phyloP scores from a whole-genome alignment of 768 basidiomycete genomes.

The Mycena vitilis region DNA sequence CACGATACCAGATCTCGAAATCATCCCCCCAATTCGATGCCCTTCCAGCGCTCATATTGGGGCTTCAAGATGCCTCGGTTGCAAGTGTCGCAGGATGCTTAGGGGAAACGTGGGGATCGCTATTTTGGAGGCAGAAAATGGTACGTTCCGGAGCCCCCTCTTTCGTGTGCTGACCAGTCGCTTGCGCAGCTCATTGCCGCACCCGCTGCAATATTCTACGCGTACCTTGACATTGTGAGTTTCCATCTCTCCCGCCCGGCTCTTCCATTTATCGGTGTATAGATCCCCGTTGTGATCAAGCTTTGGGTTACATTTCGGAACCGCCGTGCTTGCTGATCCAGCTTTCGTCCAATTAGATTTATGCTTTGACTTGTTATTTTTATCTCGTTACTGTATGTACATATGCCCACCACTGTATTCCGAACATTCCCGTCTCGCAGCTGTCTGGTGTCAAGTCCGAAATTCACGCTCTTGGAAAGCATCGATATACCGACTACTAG shows the following conservation, averaged over 20 bases:
- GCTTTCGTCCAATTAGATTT: too few relatives aligned
- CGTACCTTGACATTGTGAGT: constrained; percentile 7
- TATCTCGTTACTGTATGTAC: too few relatives aligned
- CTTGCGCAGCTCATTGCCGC: constrained; percentile 9
- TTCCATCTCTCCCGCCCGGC: not conserved
- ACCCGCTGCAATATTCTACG: constrained; percentile 8
- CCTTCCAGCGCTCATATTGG: not conserved
- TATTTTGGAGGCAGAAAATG: not conserved
- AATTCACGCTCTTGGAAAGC: too few relatives aligned
- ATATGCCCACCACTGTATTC: too few relatives aligned
- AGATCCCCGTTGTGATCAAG: not conserved
- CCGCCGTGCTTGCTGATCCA: too few relatives aligned
- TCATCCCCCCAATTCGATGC: not conserved
- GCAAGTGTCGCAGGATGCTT: not conserved
- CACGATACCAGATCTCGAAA: not conserved
- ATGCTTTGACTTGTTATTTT: too few relatives aligned
- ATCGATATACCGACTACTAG: too few relatives aligned
- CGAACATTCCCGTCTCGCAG: too few relatives aligned
- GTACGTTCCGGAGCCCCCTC: not conserved
- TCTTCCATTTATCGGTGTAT: not conserved
- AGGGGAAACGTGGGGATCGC: not conserved
- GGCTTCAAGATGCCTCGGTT: not conserved
- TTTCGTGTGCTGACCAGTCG: not conserved
- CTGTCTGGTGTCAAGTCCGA: too few relatives aligned
- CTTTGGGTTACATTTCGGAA: not conserved